Evolutionary conservation across 2,329 filamentous ascomycete genomes (phyloP), one percentile per base, ranked within the genome.

Genomic region (Plectosphaerella sp.): DNA sequence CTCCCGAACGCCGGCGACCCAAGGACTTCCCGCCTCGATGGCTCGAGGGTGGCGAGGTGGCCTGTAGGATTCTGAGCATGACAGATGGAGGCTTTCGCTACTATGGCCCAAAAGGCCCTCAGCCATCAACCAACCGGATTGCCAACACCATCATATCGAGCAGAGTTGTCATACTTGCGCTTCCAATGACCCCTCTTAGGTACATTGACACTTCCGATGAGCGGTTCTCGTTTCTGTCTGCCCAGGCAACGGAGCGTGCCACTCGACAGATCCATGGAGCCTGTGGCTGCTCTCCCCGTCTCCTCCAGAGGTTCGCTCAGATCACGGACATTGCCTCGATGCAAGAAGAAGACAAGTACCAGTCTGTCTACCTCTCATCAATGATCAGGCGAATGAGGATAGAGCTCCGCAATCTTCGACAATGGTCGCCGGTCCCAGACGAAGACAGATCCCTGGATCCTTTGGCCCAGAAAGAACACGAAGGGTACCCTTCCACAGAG

Each of bases 81-180:
- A 70, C 67, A 1, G 68, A 73, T 45, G 64, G 66, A 5, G 69
- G 69, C 2, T 59, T 58, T 14, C 63, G 68, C 14, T 73, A 71
- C 53, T 71, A 67, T 66, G 60, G 61, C 8, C 53, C 60, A 8
- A 49, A 60, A 4, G 67, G 70, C 22, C 62, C 68, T 1, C 70
- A 72, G 46, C 57, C 68, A 3, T 61, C 63, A 12, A 60, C 61
- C 2, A 61, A 70, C 7, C 68, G 68, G 22, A 59, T 67, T 35
- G 70, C 70, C 3, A 70, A 72, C 37, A 67, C 66, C 20, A 65
- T 73, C 20, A 71, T 73, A 36, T 68, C 72, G 20, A 68, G 68
- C 4, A 65, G 71, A 11, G 64, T 65, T 6, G 63, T 71, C 14
- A 71, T 73, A 33, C 58, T 73, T 11, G 67, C 71, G 6, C 69